Conservation (phyloP, 306 rosid species). For the Phaseolus lunatus region DNA sequence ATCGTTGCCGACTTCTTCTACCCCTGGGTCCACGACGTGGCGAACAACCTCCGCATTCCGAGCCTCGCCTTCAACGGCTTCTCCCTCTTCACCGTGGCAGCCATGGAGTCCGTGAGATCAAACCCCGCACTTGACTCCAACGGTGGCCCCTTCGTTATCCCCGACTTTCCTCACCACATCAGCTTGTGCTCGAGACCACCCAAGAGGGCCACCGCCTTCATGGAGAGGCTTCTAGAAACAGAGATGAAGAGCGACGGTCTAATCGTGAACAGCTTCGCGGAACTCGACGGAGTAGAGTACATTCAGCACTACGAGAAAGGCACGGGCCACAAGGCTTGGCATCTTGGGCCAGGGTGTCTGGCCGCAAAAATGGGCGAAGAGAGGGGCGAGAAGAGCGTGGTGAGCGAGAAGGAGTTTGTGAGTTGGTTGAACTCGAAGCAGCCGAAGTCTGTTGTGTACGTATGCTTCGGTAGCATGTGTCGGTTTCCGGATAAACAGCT, state of each 20-base stretch:
- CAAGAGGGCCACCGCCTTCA: rapidly evolving
- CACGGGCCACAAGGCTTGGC: conserved; percentile 42
- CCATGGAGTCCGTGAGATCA: background rate
- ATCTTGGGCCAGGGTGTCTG: conserved; percentile 48
- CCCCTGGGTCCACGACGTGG: conserved; percentile 46
- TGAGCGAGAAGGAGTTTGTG: conserved; percentile 35
- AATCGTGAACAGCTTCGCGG: conserved; percentile 44
- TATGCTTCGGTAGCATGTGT: conserved; percentile 27
- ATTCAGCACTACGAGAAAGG: conserved; percentile 11
- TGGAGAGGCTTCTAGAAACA: background rate
- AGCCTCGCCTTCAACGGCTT: conserved; percentile 41
- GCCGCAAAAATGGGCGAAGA: conserved; percentile 18
- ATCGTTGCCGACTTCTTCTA: conserved; percentile 12
- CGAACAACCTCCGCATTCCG: conserved; percentile 14
- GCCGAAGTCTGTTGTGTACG: conserved; percentile 24
- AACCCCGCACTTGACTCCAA: background rate
- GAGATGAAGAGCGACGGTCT: conserved; percentile 45
- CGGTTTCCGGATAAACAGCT: conserved; percentile 31
- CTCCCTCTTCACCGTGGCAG: conserved; percentile 36
- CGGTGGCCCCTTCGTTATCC: background rate
- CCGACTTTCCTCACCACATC: conserved; percentile 39
- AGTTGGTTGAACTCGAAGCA: conserved; percentile 46
- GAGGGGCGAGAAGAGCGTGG: conserved; percentile 35
- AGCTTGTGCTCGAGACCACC: conserved; percentile 37
- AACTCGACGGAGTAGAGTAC: conserved; percentile 45